A percentile compares a stretch with the other conserved stretches of the same genome.
phyloP scores from a whole-genome alignment of 2,329 filamentous ascomycete species.

The Stemphylium beticola region DNA sequence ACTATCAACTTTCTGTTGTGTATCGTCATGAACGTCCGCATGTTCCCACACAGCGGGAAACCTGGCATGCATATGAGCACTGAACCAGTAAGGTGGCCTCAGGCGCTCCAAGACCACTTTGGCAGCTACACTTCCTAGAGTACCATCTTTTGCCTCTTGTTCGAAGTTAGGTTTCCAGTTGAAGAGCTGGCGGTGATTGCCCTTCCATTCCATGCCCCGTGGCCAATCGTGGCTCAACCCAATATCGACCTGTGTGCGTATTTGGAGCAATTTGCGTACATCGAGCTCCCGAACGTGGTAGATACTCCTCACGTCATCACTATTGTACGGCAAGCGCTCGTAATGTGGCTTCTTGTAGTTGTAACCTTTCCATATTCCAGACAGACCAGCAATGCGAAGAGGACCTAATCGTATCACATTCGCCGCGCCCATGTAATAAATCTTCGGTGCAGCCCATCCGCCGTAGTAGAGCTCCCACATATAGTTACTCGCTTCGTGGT shows the following conservation, averaged over 20 bases:
- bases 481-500: conserved; percentile 92
- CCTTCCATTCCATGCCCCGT: conserved; percentile 77
- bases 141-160: conserved; percentile 75
- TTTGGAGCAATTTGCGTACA: conserved; percentile 82
- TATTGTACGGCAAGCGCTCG: conserved; percentile 84
- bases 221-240: conserved; percentile 98
- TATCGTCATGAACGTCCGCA: conserved; percentile 58
- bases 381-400: conserved; percentile 85
- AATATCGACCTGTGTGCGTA: conserved; percentile 88
- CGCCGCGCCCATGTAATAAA: conserved; percentile 94
- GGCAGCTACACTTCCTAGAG: conserved; percentile 80
- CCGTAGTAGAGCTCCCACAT: conserved; percentile 94
- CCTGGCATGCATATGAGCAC: conserved; percentile 88
- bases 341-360: conserved; percentile 84
- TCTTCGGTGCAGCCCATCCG: conserved; percentile 95
- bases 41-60: conserved; percentile 70
- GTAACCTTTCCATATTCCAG: conserved; percentile 92
- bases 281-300: conserved; percentile 93
- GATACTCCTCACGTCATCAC: conserved; percentile 76
- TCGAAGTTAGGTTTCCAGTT: conserved; percentile 75
- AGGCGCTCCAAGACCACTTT: conserved; percentile 80
- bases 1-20: conserved; percentile 20
- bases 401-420: conserved; percentile 86
- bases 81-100: conserved; percentile 86
- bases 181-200: conserved; percentile 73